A percentile compares a stretch with the other conserved stretches of the same genome.
These are phyloP conservation scores for Coemansia furcata DNA, from an alignment of 192 early-diverging fungal genomes.

Conservation along the genomic window DNA sequence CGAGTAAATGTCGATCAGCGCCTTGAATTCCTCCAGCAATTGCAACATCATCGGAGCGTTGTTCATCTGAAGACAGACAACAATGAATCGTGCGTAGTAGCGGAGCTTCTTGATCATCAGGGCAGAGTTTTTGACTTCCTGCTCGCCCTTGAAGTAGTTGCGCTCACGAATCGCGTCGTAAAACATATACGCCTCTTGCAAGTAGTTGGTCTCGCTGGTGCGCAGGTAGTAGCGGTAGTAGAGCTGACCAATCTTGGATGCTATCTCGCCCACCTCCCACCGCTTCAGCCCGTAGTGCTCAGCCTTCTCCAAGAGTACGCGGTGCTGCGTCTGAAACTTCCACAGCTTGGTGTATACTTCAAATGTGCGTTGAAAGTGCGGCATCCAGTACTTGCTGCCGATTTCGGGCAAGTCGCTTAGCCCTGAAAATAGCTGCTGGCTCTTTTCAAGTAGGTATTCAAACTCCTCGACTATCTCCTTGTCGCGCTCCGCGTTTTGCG, in stretches of 20 bases:
- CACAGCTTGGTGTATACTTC: conserved; percentile 97
- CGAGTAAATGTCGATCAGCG: conserved; percentile 86
- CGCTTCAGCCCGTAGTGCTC: conserved; percentile 92
- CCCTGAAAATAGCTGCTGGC: conserved; percentile 93
- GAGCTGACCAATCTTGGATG: conserved; percentile 95
- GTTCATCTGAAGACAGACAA: conserved; percentile 71
- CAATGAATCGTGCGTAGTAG: conserved; percentile 97
- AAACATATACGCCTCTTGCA: conserved; percentile 91
- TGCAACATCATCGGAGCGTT: conserved; percentile 74
- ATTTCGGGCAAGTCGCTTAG: conserved; percentile 59
- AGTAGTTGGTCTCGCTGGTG: conserved; percentile 95
- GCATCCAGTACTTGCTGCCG: conserved; percentile 64
- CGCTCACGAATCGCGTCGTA: conserved; percentile 95
- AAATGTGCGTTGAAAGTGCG: conserved; percentile 96
- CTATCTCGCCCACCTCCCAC: conserved; percentile 97
- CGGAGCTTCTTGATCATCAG: conserved; percentile 97
- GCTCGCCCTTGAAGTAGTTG: conserved; percentile 92
- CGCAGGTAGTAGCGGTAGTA: conserved; percentile 83
- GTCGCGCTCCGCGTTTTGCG: conserved; percentile 37
- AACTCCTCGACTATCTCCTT: conserved; percentile 76
- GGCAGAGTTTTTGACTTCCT: conserved; percentile 85
- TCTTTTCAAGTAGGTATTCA: conserved; percentile 93
- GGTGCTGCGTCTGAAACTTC: conserved; percentile 92
- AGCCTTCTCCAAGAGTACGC: conserved; percentile 80
- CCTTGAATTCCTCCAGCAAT: conserved; percentile 80